Conservation (phyloP, 2,329 filamentous ascomycete genomes). For the Coniella lustricola region DNA sequence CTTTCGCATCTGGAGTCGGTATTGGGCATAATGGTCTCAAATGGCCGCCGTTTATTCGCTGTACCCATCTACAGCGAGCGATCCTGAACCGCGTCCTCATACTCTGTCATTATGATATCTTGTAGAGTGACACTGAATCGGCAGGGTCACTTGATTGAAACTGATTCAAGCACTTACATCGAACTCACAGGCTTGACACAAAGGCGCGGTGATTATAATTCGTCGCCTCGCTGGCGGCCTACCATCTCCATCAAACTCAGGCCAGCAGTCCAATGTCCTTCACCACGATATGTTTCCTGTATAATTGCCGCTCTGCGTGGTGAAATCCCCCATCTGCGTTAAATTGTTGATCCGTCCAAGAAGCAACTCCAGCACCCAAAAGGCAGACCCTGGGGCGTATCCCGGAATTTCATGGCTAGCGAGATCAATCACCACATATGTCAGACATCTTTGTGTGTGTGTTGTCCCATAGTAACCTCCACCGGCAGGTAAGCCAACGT, state of each 20-base stretch:
- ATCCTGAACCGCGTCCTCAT: too few relatives aligned
- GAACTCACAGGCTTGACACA: too few relatives aligned
- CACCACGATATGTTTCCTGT: background rate
- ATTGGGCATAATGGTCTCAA: conserved; percentile 63
- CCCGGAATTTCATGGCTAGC: conserved; percentile 13
- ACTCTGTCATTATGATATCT: too few relatives aligned
- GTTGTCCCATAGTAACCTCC: conserved; percentile 9
- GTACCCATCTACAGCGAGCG: background rate
- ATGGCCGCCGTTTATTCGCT: background rate
- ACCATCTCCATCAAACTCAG: background rate
- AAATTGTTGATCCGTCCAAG: conserved; percentile 13
- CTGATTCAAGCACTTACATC: too few relatives aligned
- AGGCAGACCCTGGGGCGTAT: conserved; percentile 12
- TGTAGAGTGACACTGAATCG: too few relatives aligned
- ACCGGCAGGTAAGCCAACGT: conserved; percentile 9
- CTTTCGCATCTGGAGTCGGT: conserved; percentile 64
- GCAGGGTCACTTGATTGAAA: too few relatives aligned
- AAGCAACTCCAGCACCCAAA: conserved; percentile 12
- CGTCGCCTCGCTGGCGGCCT: too few relatives aligned
- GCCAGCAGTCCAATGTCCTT: too few relatives aligned
- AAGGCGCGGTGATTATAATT: too few relatives aligned
- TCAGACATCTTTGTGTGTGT: conserved; percentile 12
- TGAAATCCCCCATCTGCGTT: conserved; percentile 9
- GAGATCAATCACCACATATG: conserved; percentile 6
- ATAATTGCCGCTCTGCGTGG: conserved; percentile 1